Evolutionary conservation across 371 early-diverging fungal species (phyloP), one percentile per base, ranked within the genome.

Genomic region (Zychaea mexicana): DNA sequence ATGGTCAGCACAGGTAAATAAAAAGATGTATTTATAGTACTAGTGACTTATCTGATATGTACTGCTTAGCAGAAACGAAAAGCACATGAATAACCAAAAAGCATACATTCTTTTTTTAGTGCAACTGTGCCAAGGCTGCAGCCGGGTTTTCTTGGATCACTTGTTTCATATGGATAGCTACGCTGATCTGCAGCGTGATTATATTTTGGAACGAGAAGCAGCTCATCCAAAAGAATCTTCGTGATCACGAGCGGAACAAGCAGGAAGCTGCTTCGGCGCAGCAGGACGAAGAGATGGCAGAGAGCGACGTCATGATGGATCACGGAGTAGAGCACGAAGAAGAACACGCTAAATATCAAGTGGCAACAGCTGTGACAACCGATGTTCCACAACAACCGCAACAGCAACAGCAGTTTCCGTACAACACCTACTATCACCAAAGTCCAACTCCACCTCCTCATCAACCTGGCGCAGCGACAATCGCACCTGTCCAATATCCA

Each of bases 61-160:
- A n/a, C 7, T 42, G 42, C 0, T 56, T 1, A 45, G 21, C 10
- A n/a, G 2, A 24, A 27, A 10, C 24, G 3, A n/a, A 59, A 45
- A 22, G 17, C n/a, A 13, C 1, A 39, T 28, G 3, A 42, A 2
- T 42, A 45, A 12, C n/a, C n/a, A 6, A 42, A 15, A 17, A 42
- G 15, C 36, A 10, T 8, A 36, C 36, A 42, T 17, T 13, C 22
- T 55, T 36, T 63, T 15, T 46, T 24, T 65, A 75, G 79, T 81
- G 82, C 47, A 81, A 81, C 65, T 66, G 73, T 19, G 74, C 72
- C 17, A 78, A 77, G 59, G 76, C 76, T 12, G 64, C 72, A n/a
- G 74, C 79, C 30, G 82, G 58, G 13, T 78, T 81, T 67, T 57
- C 77, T 21, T 81, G 82, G 82, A 63, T 77, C 19, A 77, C 74